Evolutionary conservation across 2,329 filamentous ascomycete species (phyloP), one percentile per base, ranked within the genome.

Genomic region (Pseudocercospora macadamiae): DNA sequence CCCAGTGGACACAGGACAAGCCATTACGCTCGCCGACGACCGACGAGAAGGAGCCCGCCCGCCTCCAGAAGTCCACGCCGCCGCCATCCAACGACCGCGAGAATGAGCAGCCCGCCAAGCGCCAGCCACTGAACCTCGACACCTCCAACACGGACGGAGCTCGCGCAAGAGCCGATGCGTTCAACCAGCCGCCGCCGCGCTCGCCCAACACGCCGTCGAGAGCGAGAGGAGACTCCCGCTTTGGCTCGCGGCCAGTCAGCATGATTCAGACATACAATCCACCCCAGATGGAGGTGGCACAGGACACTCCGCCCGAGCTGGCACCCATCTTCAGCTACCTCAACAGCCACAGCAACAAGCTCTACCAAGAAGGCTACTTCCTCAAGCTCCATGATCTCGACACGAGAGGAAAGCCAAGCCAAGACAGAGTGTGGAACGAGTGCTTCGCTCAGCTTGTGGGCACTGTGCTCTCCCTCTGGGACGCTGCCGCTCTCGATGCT

Each of bases 301-400:
- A 88, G 66, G 91, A 97, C 72, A 96, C 91, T 26, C 86, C 95
- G 63, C 92, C 95, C 34, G 95, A 99, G 81, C 82, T 99, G 63
- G 89, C 92, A 77, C 93, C 93, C 64, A 93, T 97, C 70, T 97
- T 97, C 76, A 90, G 86, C 61, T 95, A 91, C 72, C 83, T 99
- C 65, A 97, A 96, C 77, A 95, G 89, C 76, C 95, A 99, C 75
- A 89, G 87, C 58, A 97, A 97, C 76, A 97, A 97, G 78, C 80
- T 97, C 56, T 99, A 97, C 74, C 93, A 97, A 68, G 95, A 99
- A 77, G 95, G 95, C 34, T 99, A 97, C 72, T 97, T 99, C 67
- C 78, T 99, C 68, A 99, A 97, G 77, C 80, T 99, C 49, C 93
- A 97, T 74, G 95, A 99, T 75, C 87, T 96, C 67, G 96, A 97